These are phyloP conservation scores for Syncephalastrum monosporum DNA, from an alignment of 371 early-diverging fungal genomes.

Conservation along the genomic window DNA sequence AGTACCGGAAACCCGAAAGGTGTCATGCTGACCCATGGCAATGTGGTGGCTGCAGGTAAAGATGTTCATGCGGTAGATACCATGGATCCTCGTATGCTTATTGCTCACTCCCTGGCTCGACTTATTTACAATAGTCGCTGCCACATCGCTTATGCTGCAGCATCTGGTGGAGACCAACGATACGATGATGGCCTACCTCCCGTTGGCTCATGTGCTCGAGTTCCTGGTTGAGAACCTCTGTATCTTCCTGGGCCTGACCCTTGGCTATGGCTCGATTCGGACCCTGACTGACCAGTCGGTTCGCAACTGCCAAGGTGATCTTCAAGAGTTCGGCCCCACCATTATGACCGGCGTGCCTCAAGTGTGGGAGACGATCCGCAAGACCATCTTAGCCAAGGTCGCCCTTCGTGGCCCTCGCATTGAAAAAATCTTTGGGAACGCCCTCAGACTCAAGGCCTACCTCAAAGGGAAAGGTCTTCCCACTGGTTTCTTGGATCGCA, in stretches of 20 bases:
- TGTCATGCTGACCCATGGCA: slow-evolving; percentile 64
- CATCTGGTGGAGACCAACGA: slow-evolving; percentile 46
- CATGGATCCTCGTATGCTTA: slow-evolving; percentile 44
- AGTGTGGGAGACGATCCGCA: slow-evolving; percentile 84
- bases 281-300: slow-evolving; percentile 85
- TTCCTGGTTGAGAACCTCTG: slow-evolving; percentile 70
- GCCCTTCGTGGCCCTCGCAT: slow-evolving; percentile 17
- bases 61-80: not conserved
- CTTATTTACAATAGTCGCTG: slow-evolving; percentile 62
- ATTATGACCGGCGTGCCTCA: slow-evolving; percentile 85
- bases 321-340: slow-evolving; percentile 71
- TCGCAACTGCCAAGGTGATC: slow-evolving; percentile 85
- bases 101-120: slow-evolving; percentile 60
- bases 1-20: slow-evolving; percentile 82
- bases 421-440: slow-evolving; percentile 49
- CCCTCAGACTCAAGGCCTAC: slow-evolving; percentile 55
- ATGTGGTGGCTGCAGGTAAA: slow-evolving; percentile 82
- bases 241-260: slow-evolving; percentile 62
- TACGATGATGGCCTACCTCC: slow-evolving; percentile 87
- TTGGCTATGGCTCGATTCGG: slow-evolving; percentile 83
- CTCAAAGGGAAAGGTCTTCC: slow-evolving; percentile 51
- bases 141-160: slow-evolving; percentile 44
- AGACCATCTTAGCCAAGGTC: slow-evolving; percentile 62
- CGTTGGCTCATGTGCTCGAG: slow-evolving; percentile 89
- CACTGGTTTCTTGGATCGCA: slow-evolving; percentile 59